Percentiles rank a stretch among this genome's conserved stretches.
These are phyloP conservation scores for Bryum argenteum DNA, from an alignment of 225 moss, liverwort and hornwort species.

Conservation along the genomic window DNA sequence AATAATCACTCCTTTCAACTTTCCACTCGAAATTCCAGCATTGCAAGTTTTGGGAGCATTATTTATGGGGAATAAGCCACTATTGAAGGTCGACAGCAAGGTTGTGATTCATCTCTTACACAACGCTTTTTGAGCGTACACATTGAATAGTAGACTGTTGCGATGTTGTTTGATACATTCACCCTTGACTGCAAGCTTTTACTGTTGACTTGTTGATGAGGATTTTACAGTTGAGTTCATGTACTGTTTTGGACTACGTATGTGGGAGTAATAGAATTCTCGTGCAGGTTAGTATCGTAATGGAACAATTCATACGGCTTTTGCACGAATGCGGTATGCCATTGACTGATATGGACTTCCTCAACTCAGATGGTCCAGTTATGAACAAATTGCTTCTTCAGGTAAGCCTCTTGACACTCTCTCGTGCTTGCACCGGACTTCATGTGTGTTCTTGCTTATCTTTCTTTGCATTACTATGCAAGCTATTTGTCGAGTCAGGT, in stretches of 20 bases:
- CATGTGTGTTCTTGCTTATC: background rate
- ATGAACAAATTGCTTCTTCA: slow-evolving; percentile 88
- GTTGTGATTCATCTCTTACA: slow-evolving; percentile 43
- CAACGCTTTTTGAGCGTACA: background rate
- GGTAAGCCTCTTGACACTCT: slow-evolving; percentile 50
- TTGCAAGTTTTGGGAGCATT: slow-evolving; percentile 95
- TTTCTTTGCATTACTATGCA: slow-evolving; percentile 14
- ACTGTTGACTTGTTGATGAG: slow-evolving; percentile 12
- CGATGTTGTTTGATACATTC: slow-evolving; percentile 6
- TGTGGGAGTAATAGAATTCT: slow-evolving; percentile 15
- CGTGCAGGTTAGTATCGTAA: slow-evolving; percentile 92
- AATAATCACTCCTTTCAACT: slow-evolving; percentile 98
- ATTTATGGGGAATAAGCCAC: slow-evolving; percentile 98
- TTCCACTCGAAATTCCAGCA: slow-evolving; percentile 93
- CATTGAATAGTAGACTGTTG: background rate
- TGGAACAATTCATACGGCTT: slow-evolving; percentile 97
- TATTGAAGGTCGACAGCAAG: slow-evolving; percentile 98
- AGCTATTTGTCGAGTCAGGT: background rate
- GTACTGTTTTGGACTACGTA: background rate
- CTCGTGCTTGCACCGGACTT: slow-evolving; percentile 15
- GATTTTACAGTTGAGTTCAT: slow-evolving; percentile 8
- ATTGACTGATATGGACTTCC: slow-evolving; percentile 76
- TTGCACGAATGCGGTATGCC: slow-evolving; percentile 92
- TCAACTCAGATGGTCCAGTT: slow-evolving; percentile 88
- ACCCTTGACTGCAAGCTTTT: slow-evolving; percentile 22